Percentiles rank a stretch among this genome's conserved stretches.
These are phyloP conservation scores for Exophiala bonariae DNA, from an alignment of 2,329 filamentous ascomycete species.

Conservation along the genomic window DNA sequence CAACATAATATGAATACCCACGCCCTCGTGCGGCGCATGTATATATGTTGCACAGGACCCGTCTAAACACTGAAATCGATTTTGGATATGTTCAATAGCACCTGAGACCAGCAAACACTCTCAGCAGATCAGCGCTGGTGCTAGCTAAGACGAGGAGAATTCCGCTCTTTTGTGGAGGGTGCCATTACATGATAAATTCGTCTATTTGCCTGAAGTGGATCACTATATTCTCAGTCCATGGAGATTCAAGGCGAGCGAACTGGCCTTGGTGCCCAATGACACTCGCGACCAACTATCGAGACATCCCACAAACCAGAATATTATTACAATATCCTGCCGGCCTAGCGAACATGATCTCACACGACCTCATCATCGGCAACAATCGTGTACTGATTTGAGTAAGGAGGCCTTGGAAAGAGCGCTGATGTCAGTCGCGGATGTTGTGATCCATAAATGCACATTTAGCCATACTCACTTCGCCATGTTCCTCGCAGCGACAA, in stretches of 20 bases:
- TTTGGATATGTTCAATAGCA: too few relatives aligned
- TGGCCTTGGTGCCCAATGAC: neutral
- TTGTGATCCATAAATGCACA: too few relatives aligned
- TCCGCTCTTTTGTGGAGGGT: too few relatives aligned
- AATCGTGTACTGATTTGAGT: slow-evolving; percentile 2
- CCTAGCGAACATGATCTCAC: neutral
- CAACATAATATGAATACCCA: too few relatives aligned
- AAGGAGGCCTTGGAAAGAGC: neutral
- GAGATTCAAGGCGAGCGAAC: slow-evolving; percentile 1
- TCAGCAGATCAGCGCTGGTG: too few relatives aligned
- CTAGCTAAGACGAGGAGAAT: too few relatives aligned
- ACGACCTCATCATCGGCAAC: too few relatives aligned
- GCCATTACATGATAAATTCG: slow-evolving; percentile 20
- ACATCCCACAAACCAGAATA: neutral
- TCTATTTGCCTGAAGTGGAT: slow-evolving; percentile 8
- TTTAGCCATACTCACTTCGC: slow-evolving; percentile 50
- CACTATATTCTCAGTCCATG: neutral
- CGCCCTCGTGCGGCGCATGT: too few relatives aligned
- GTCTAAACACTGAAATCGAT: too few relatives aligned
- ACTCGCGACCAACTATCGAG: too few relatives aligned
- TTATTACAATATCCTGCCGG: neutral
- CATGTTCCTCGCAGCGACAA: slow-evolving; percentile 55
- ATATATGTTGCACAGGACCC: too few relatives aligned
- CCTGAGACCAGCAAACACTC: too few relatives aligned
- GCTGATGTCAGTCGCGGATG: neutral